Base-by-base conservation (phyloP, 2,329 filamentous ascomycete species). In the Aspergillus terreus region DNA sequence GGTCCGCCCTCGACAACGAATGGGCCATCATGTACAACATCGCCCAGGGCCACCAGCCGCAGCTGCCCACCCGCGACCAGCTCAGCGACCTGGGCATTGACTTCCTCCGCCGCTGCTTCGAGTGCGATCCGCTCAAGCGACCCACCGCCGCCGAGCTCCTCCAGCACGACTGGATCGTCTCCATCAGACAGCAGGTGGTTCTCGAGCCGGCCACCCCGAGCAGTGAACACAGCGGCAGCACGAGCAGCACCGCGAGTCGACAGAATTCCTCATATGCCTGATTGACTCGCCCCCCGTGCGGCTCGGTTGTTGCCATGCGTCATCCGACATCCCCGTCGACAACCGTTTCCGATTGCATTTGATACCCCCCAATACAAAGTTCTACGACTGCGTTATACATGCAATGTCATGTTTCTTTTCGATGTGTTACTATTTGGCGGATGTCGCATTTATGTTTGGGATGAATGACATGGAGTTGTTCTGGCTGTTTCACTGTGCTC, bases 11-110 rank as follows among this genome's bases (percentile, higher is more conserved):
- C 44, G 94, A 99, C 76, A 99, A 99, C 68, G 94, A 99, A 72
- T 99, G 92, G 91, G 94, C 94, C 40, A 97, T 99, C 75, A 99
- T 99, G 94, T 99, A 96, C 80, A 97, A 97, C 76, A 99, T 99
- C 65, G 94, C 94, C 1, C 92, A 96, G 68, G 94, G 94, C 58
- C 95, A 96, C 63, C 88, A 91, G 45, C 94, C 94, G 5, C 87
- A 90, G 67, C 79, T 96, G 50, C 94, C 94, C 1, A 80, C 83
- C 1, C 69, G 78, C 1, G 92, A 97, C 47, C 92, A 97, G 71
- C 82, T 99, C 57, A 94, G 88, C 64, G 82, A 86, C 0, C 74
- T 83, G 50, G 94, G 94, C 19, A 85, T 96, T 57, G 91, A 97
- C 67, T 97, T 99, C 66, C 71, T 99, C 58, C 83, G 83, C 62